Base-by-base conservation (phyloP, 176 grass and related monocot genomes). In the Avena eriantha region DNA sequence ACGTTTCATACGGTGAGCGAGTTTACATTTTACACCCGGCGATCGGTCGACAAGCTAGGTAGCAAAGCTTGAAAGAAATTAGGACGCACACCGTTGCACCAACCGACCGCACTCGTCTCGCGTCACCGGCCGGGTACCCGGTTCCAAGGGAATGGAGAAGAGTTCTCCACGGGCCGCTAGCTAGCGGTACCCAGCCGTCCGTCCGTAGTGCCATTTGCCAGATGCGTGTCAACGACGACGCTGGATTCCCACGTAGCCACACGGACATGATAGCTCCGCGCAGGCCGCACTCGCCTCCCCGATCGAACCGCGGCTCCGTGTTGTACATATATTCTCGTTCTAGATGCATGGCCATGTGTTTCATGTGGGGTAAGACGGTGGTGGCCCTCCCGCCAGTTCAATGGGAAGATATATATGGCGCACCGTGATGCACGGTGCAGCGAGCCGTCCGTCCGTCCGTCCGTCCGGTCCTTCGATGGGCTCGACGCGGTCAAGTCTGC, bases 401-500 rank as follows among this genome's bases (percentile, higher is more conserved):
- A 36, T 5, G n/a, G 5, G 35, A 36, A 36, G 5, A 36, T 3
- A 36, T 35, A 35, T 35, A 35, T 35, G 35, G 53, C 2, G 8
- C 12, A 9, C 50, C 29, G 81, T 7, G 53, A 41, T 8, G 35
- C 67, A 36, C 35, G 18, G 17, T 43, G 6, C 65, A 19, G 65
- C 65, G 35, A 10, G 1, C n/a, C n/a, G n/a, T n/a, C 35, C 18
- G 21, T 29, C 22, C 35, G 19, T 1, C 34, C 35, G 35, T 36
- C 35, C 18, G 21, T 19, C 22, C 35, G 10, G 34, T 6, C 3
- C 15, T 21, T 3, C 41, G 9, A 56, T 4, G 54, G 39, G 24
- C 43, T 69, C 47, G 77, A 36, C 34, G 77, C 85, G 24, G 41
- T 49, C 41, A 80, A 73, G 67, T 63, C 34, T 35, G 4, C 41